phyloP scores from a whole-genome alignment of 371 early-diverging fungal species.

The Mucor irregularis region DNA sequence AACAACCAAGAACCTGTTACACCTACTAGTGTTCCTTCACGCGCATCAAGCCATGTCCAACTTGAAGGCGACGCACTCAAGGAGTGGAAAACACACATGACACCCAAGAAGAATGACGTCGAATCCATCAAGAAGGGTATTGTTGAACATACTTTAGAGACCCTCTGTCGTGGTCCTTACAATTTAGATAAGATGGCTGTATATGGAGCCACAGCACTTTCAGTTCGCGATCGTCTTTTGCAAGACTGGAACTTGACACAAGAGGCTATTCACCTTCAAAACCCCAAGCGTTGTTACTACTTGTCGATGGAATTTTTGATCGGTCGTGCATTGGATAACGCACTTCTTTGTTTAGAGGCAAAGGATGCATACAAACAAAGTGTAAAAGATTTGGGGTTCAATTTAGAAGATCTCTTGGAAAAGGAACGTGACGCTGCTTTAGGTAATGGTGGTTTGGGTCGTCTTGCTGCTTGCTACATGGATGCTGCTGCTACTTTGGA shows the following conservation, averaged over 20 bases:
- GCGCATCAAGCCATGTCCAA: background rate
- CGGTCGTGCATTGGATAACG: constrained; percentile 93
- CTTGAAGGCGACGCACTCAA: background rate
- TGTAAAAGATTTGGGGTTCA: constrained; percentile 76
- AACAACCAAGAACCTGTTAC: constrained; percentile 19
- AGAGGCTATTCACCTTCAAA: constrained; percentile 49
- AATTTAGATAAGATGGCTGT: constrained; percentile 84
- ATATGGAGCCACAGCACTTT: constrained; percentile 84
- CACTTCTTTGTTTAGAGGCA: constrained; percentile 77
- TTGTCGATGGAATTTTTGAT: constrained; percentile 92
- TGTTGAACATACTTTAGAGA: constrained; percentile 78
- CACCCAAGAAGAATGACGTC: constrained; percentile 38
- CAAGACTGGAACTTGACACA: constrained; percentile 89
- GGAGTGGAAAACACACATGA: constrained; percentile 11
- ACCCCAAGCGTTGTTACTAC: constrained; percentile 92
- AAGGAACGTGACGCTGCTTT: constrained; percentile 92
- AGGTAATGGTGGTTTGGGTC: constrained; percentile 93
- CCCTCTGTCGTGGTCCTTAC: constrained; percentile 76
- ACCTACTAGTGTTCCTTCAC: constrained; percentile 15
- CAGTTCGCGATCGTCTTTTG: constrained; percentile 86
- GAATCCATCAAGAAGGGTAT: constrained; percentile 73
- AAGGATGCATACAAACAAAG: constrained; percentile 70
- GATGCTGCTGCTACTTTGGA: constrained; percentile 88
- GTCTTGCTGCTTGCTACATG: constrained; percentile 89
- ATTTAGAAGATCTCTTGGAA: constrained; percentile 82